Evolutionary conservation across 2,329 filamentous ascomycete species (phyloP).

Genomic region (Torrubiella hemipterigena): DNA sequence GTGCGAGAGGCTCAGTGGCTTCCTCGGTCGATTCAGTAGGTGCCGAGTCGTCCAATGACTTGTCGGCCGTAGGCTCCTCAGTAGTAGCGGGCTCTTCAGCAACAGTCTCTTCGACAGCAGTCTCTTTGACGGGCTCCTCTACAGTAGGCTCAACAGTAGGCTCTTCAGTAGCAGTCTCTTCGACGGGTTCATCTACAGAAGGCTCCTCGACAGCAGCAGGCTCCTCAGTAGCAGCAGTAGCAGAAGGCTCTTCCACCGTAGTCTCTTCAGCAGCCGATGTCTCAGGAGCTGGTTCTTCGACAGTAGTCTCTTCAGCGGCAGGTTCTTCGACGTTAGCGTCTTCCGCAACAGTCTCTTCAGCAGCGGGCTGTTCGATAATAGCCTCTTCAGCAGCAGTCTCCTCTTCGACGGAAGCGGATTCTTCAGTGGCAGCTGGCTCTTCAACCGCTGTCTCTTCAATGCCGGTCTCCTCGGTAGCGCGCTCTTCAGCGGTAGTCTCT

Average conservation of each 20-base stretch:
- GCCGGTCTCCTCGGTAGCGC: background rate
- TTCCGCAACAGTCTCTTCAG: background rate
- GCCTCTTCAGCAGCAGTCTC: conserved; percentile 1
- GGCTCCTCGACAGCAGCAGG: conserved; percentile 5
- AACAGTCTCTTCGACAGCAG: conserved; percentile 2
- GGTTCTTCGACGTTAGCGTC: background rate
- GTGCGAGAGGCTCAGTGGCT: background rate
- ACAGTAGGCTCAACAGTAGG: conserved; percentile 1
- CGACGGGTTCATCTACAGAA: conserved; percentile 5
- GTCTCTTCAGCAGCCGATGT: background rate
- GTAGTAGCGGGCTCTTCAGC: background rate
- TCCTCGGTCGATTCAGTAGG: background rate
- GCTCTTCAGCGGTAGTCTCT: background rate
- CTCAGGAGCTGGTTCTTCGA: background rate
- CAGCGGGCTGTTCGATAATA: background rate
- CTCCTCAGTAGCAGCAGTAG: background rate
- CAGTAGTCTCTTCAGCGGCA: background rate
- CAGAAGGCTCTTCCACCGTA: conserved; percentile 1
- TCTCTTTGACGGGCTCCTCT: conserved; percentile 1
- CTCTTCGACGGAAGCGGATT: background rate
- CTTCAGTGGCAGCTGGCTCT: background rate
- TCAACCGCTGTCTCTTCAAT: background rate
- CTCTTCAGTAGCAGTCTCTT: conserved; percentile 6
- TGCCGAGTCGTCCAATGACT: background rate
- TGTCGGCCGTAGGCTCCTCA: conserved; percentile 1